Percentiles rank a stretch among this genome's conserved stretches.
Conservation (phyloP, 257 asterid species). For the Henckelia pumila region DNA sequence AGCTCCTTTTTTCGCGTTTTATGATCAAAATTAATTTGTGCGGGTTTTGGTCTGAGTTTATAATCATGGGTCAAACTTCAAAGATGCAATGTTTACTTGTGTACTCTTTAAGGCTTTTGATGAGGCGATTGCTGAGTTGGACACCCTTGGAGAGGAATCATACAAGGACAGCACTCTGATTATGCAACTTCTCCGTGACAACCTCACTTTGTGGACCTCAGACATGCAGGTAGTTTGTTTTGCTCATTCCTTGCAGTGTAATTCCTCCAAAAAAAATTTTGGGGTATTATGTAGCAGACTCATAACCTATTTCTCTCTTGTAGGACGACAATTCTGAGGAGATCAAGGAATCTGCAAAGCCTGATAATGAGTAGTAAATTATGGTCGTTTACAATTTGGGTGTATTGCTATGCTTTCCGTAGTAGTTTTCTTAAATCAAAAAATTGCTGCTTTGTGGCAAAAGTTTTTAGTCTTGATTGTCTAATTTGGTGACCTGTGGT, state of each 20-base stretch:
- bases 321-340: constrained; percentile 85
- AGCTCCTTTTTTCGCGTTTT: not conserved
- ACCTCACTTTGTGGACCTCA: constrained; percentile 91
- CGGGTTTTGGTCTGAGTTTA: not conserved
- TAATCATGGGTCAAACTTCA: not conserved
- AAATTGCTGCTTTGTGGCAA: constrained; percentile 41
- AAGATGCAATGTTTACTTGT: constrained; percentile 3
- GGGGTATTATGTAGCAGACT: not conserved
- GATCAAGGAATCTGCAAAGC: constrained; percentile 77
- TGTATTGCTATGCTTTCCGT: constrained; percentile 26
- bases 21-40: not conserved
- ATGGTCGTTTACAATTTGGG: constrained; percentile 32
- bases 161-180: constrained; percentile 94
- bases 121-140: constrained; percentile 90
- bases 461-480: constrained; percentile 28
- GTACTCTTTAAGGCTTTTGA: constrained; percentile 61
- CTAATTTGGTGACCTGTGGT: constrained; percentile 34
- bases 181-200: constrained; percentile 96
- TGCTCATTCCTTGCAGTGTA: not conserved
- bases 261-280: no score
- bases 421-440: constrained; percentile 36
- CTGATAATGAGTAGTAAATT: constrained; percentile 61
- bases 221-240: constrained; percentile 66
- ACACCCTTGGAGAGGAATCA: constrained; percentile 91
- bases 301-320: constrained; percentile 19